A percentile compares a stretch with the other conserved stretches of the same genome.
Conservation (phyloP, 1,139 yeast species). For the Debaryomyces nepalensis region DNA sequence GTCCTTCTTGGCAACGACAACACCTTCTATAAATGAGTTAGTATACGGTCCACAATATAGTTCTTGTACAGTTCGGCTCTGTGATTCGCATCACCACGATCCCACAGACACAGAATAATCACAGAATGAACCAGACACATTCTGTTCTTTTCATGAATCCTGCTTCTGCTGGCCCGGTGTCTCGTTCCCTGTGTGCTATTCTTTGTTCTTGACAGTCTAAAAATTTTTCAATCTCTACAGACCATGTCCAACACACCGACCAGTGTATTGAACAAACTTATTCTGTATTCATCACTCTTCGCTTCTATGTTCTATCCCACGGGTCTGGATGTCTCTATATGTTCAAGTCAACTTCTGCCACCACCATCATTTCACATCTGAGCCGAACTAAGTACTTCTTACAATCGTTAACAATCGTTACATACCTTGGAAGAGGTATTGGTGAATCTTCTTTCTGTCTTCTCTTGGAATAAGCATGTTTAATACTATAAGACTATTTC, state of each 20-base stretch:
- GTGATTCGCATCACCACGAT: neutral
- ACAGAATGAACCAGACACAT: neutral
- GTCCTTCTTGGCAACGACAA: conserved; percentile 99
- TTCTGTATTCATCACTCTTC: too few species aligned
- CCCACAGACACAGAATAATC: neutral
- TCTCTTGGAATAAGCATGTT: conserved; percentile 99
- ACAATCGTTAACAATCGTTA: conserved; percentile 34
- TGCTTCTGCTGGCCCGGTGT: neutral
- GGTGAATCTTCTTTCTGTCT: conserved; percentile 99
- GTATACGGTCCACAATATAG: conserved; percentile 22
- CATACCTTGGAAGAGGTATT: conserved; percentile 98
- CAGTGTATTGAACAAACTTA: too few species aligned
- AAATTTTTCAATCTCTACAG: too few species aligned
- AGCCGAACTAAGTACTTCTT: conserved; percentile 2
- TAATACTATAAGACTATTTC: conserved; percentile 21
- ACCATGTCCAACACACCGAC: too few species aligned
- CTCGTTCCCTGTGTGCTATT: neutral
- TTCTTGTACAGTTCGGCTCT: neutral
- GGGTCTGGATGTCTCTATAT: too few species aligned
- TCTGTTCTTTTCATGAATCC: neutral
- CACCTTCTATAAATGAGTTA: conserved; percentile 78
- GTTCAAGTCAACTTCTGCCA: too few species aligned
- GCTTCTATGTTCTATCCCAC: too few species aligned
- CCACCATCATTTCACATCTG: conserved; percentile 1
- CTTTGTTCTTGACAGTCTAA: too few species aligned